A percentile compares a stretch with the other conserved stretches of the same genome.
Conservation (phyloP, 1,139 yeast species). For the Zygoascus meyerae region DNA sequence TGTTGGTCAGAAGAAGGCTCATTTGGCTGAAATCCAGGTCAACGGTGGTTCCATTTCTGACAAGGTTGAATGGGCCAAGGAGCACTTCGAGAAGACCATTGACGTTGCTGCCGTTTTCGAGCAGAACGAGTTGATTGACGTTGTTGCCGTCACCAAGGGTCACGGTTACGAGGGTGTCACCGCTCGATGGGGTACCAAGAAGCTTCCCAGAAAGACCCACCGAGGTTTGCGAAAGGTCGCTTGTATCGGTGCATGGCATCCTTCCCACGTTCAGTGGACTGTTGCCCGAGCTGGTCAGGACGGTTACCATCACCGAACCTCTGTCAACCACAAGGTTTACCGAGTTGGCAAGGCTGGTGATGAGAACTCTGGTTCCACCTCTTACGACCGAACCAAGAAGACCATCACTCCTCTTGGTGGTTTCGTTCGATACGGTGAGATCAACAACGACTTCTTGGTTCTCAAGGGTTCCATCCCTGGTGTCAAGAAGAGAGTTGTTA, state of each 20-base stretch:
- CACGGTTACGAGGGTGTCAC: conserved; percentile 99
- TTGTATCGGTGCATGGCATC: conserved; percentile 99
- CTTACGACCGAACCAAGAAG: conserved; percentile 99
- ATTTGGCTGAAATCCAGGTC: conserved; percentile 98
- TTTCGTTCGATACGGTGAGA: conserved; percentile 98
- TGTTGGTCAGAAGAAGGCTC: conserved; percentile 98
- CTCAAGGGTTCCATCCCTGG: conserved; percentile 99
- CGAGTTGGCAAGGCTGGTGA: conserved; percentile 97
- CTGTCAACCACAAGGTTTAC: conserved; percentile 99
- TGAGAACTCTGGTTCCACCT: conserved; percentile 91
- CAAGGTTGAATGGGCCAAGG: conserved; percentile 98
- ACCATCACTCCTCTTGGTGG: conserved; percentile 99
- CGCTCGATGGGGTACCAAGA: conserved; percentile 99
- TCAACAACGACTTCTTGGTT: conserved; percentile 95
- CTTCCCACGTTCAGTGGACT: conserved; percentile 99
- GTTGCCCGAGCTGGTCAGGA: conserved; percentile 99
- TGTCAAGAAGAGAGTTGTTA: conserved; percentile 98
- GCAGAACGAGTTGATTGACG: conserved; percentile 98
- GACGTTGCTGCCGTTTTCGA: conserved; percentile 93
- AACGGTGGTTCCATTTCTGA: conserved; percentile 99
- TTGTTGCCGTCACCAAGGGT: conserved; percentile 99
- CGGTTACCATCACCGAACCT: conserved; percentile 99
- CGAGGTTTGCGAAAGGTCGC: conserved; percentile 99
- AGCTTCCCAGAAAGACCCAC: conserved; percentile 99
- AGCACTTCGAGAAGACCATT: conserved; percentile 99